A percentile compares a stretch with the other conserved stretches of the same genome.
Evolutionary conservation across 805 yeast genomes (phyloP).

Genomic region (Metschnikowia dekortorum): DNA sequence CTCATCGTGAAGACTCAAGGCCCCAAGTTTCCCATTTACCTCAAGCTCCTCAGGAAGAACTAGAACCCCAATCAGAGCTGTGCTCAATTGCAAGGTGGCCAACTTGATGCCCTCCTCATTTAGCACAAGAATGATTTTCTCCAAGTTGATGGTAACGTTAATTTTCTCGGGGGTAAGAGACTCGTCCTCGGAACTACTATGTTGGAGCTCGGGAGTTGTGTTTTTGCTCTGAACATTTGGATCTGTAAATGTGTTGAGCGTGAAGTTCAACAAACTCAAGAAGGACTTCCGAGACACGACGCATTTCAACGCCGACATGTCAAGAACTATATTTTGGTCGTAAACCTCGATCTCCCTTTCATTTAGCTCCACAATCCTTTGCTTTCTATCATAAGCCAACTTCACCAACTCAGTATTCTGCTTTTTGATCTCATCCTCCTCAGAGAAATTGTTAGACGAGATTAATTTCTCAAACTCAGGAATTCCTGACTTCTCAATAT

Average conservation of each 20-base stretch:
- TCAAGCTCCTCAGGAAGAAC: constrained; percentile 76
- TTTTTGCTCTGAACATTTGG: constrained; percentile 58
- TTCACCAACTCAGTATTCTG: constrained; percentile 47
- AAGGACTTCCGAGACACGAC: constrained; percentile 74
- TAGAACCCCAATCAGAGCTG: constrained; percentile 64
- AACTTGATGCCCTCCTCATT: constrained; percentile 80
- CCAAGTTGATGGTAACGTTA: constrained; percentile 61
- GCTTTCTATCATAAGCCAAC: constrained; percentile 54
- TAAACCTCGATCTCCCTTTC: constrained; percentile 57
- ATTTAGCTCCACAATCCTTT: constrained; percentile 54
- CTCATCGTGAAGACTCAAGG: constrained; percentile 73
- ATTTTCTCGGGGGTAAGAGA: constrained; percentile 70
- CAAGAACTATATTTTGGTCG: constrained; percentile 71
- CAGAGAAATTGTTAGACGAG: constrained; percentile 52
- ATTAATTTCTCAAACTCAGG: constrained; percentile 64
- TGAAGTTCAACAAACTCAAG: constrained; percentile 73
- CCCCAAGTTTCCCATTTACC: constrained; percentile 70
- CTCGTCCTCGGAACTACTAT: constrained; percentile 53
- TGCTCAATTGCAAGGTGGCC: constrained; percentile 71
- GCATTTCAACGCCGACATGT: constrained; percentile 73
- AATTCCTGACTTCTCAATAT: constrained; percentile 57
- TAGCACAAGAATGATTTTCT: constrained; percentile 67
- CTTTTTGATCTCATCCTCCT: constrained; percentile 29
- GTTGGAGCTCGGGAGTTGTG: constrained; percentile 68
- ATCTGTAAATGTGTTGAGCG: constrained; percentile 82